Evolutionary conservation across 345 rosid species (phyloP), one percentile per base, ranked within the genome.

Genomic region (Salix caprea): DNA sequence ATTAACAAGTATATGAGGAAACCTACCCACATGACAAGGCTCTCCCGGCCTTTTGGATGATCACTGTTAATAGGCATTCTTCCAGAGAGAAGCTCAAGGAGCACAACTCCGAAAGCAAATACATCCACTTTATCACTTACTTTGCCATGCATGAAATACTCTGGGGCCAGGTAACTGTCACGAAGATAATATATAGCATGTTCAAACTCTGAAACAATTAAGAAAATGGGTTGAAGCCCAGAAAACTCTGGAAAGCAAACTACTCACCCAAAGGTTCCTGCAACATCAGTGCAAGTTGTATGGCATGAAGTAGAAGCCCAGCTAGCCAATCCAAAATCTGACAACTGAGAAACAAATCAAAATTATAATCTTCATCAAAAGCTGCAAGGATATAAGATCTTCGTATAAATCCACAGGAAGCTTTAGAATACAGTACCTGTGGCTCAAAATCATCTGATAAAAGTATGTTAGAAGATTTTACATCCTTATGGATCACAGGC

Each of bases 21-120:
- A 46, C 97, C 87, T 87, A 96, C 99, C 99, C 99, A 96, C 89
- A 96, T 81, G 74, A 92, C 89, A 70, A 96, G 98, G 86, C 98
- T 96, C 85, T 89, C 94, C 77, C 84, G 90, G 75, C 90, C 96
- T 82, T 91, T 90, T 2, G 89, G 86, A 69, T 73, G 84, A 78
- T 89, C 88, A 44, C 80, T 78, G 74, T 82, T 81, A 70, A 96
- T 93, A 24, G 99, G 94, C 89, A 83, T 90, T 89, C 92, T 92
- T 28, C 99, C 95, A 6, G 96, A 88, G 30, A 96, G 87, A 72
- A 96, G 97, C 88, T 96, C 99, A 50, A 96, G 94, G 60, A 93
- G 87, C 77, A 96, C 96, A 73, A 96, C 94, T 66, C 99, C 99
- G 82, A 88, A 90, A 58, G 99, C 97, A 82, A 92, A 96, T 42